phyloP scores from a whole-genome alignment of 257 asterid genomes.

The Plectranthus barbatus region DNA sequence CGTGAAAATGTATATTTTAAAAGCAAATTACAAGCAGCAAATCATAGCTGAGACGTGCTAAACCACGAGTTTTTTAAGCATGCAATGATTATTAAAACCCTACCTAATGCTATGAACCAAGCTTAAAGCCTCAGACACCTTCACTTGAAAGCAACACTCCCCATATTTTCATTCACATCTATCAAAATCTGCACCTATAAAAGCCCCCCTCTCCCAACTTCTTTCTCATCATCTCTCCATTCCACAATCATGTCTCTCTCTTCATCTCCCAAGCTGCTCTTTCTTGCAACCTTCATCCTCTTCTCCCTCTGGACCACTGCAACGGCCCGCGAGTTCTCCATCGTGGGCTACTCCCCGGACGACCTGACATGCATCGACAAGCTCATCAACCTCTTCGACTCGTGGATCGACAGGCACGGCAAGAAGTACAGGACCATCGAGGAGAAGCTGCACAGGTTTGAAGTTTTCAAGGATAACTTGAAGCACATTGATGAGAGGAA shows the following conservation, averaged over 20 bases:
- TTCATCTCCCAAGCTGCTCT: constrained; percentile 22
- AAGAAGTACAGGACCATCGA: constrained; percentile 46
- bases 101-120: constrained; percentile 17
- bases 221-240: constrained; percentile 12
- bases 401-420: constrained; percentile 47
- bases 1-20: no score
- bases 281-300: constrained; percentile 23
- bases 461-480: constrained; percentile 54
- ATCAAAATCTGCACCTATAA: constrained; percentile 13
- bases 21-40: no score
- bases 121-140: constrained; percentile 39
- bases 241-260: constrained; percentile 26
- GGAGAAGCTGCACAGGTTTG: constrained; percentile 52
- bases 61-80: constrained; percentile 5
- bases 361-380: constrained; percentile 37
- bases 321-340: constrained; percentile 33
- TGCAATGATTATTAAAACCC: constrained; percentile 25
- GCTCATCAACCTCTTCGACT: constrained; percentile 33
- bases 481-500: constrained; percentile 57
- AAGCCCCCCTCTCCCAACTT: background rate
- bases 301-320: constrained; percentile 6
- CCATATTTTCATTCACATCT: background rate
- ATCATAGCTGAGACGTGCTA: constrained; percentile 1
- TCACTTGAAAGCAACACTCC: constrained; percentile 34
- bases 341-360: constrained; percentile 52